A percentile compares a stretch with the other conserved stretches of the same genome.
Conservation (phyloP, 2,329 filamentous ascomycete species). For the Tolypocladium tropicale region DNA sequence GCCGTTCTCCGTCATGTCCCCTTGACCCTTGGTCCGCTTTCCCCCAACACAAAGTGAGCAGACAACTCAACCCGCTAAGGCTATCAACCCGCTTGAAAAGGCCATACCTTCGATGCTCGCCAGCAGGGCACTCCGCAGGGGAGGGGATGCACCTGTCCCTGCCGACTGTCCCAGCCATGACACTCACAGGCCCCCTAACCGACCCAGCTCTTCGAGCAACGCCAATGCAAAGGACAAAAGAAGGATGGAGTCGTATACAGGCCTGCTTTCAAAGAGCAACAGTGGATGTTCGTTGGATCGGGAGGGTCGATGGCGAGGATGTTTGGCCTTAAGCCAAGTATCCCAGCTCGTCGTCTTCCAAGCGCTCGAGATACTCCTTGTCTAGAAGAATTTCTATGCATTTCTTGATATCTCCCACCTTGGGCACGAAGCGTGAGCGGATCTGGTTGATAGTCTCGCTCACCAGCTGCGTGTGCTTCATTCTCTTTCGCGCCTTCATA, state of each 20-base stretch:
- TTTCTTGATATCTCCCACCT: constrained; percentile 96
- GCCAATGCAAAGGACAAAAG: constrained; percentile 2
- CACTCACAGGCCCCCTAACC: neutral
- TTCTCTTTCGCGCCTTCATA: constrained; percentile 98
- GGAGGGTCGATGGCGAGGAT: neutral
- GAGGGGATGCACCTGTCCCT: neutral
- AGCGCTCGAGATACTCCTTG: constrained; percentile 95
- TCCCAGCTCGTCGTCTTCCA: constrained; percentile 88
- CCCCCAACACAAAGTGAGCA: neutral
- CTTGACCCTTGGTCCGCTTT: neutral
- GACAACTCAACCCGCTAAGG: neutral
- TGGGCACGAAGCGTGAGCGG: constrained; percentile 82
- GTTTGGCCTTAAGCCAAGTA: constrained; percentile 64
- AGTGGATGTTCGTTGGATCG: neutral
- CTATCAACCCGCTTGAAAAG: neutral
- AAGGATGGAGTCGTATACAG: neutral
- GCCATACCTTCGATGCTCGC: neutral
- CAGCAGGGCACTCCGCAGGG: neutral
- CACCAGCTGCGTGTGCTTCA: constrained; percentile 94
- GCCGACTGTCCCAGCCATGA: neutral
- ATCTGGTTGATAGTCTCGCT: constrained; percentile 95
- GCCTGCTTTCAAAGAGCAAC: neutral
- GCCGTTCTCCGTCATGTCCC: neutral
- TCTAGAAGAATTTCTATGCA: constrained; percentile 97
- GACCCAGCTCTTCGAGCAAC: neutral